Evolutionary conservation across 2,329 filamentous ascomycete genomes (phyloP), one percentile per base, ranked within the genome.

Genomic region (Exserohilum rostratum): DNA sequence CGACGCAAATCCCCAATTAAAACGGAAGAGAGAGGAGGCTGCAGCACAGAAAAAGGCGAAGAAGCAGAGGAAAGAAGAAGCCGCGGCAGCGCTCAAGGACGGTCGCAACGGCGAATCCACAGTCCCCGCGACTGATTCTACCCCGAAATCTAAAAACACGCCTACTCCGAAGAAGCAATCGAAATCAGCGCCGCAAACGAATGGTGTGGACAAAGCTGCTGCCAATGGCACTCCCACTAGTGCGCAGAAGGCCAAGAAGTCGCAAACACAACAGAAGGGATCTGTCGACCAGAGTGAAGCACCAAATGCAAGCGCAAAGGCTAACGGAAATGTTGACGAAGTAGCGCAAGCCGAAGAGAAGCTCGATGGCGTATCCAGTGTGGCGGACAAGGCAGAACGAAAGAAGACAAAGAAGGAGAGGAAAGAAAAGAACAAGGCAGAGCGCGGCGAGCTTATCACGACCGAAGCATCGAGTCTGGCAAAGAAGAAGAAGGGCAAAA

Each of bases 41-140:
- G 67, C 64, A 52, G 60, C 65, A 44, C 60, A 65, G 50, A 70
- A 72, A 55, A 69, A 64, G 55, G 57, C 63, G 11, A 73, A 68
- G 53, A 73, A 60, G 39, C 61, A 65, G 42, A 66, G 61, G 46
- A 71, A 65, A 59, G 62, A 58, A 38, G 64, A 62, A 33, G 64
- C 57, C 35, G 53, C 57, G 48, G 57, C 53, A 3, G 55, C 50
- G 44, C 56, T 43, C 38, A 27, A 52, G 20, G 44, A 52, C 30
- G 30, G 47, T 55, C 53, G 53, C 53, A 55, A 63, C n/a, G 55
- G 58, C 53, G 53, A 51, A 51, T n/a, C 60, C 44, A 48, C 55
- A 30, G 50, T 55, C 30, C 52, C 62, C 11, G 55, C 35, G 45
- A 46, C 37, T 33, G 57, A 58, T 46, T 46, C 61, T 22, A 63